Percentiles rank a stretch among this genome's conserved stretches.
These are phyloP conservation scores for Phialocephala sp. DNA, from an alignment of 2,329 filamentous ascomycete species.

Conservation along the genomic window DNA sequence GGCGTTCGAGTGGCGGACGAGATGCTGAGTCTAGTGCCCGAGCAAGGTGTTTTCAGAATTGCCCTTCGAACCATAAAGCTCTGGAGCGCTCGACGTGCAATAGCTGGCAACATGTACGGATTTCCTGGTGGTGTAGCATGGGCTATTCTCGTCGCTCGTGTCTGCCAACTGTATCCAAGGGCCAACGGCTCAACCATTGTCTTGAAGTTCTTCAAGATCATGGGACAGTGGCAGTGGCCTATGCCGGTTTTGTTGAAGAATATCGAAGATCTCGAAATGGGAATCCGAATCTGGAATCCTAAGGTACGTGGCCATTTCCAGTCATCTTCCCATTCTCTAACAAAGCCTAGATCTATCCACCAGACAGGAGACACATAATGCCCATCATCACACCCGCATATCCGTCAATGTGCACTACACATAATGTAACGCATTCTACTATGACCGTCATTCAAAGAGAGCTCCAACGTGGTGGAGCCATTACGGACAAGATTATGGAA, in stretches of 20 bases:
- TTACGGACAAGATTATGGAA: slow-evolving; percentile 79
- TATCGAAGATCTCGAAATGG: slow-evolving; percentile 81
- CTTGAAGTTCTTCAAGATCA: slow-evolving; percentile 91
- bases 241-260: slow-evolving; percentile 89
- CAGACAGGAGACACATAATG: slow-evolving; percentile 89
- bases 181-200: slow-evolving; percentile 89
- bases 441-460: slow-evolving; percentile 85
- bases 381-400: slow-evolving; percentile 98
- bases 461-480: slow-evolving; percentile 75
- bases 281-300: slow-evolving; percentile 93
- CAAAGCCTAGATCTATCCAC: slow-evolving; percentile 69
- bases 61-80: slow-evolving; percentile 93
- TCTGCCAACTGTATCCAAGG: slow-evolving; percentile 95
- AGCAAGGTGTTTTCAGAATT: slow-evolving; percentile 86
- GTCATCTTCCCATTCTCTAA: slow-evolving; percentile 14
- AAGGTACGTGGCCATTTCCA: slow-evolving; percentile 59
- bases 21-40: slow-evolving; percentile 86
- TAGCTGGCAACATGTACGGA: slow-evolving; percentile 95
- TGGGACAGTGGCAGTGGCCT: slow-evolving; percentile 92
- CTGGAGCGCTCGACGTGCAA: slow-evolving; percentile 90
- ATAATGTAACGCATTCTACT: slow-evolving; percentile 89
- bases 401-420: slow-evolving; percentile 96
- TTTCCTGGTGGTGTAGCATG: slow-evolving; percentile 97
- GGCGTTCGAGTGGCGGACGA: slow-evolving; percentile 94
- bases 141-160: slow-evolving; percentile 95